These are phyloP conservation scores for Monosporascus cannonballus DNA, from an alignment of 2,329 filamentous ascomycete species.

Conservation along the genomic window DNA sequence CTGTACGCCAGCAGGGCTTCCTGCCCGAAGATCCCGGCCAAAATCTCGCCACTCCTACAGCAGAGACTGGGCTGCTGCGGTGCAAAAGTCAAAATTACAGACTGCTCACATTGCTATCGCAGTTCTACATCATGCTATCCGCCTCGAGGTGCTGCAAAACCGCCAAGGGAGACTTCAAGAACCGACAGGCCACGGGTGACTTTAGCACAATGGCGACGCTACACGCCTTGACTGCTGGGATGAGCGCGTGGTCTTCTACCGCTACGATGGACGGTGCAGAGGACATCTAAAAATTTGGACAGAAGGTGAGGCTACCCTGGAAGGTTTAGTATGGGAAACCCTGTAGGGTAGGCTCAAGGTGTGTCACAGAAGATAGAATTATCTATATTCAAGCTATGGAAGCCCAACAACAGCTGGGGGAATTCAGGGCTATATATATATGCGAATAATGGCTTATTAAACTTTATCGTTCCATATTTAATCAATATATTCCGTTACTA, in stretches of 20 bases:
- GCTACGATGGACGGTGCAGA: constrained; percentile 25
- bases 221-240: constrained; percentile 21
- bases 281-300: too few relatives aligned
- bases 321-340: too few relatives aligned
- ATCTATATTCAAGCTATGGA: too few relatives aligned
- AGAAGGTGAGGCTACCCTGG: too few relatives aligned
- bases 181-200: neutral
- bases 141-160: constrained; percentile 7
- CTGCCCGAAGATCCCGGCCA: neutral
- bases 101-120: constrained; percentile 19
- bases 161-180: neutral
- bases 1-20: constrained; percentile 17
- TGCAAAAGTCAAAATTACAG: constrained; percentile 24
- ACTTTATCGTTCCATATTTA: too few relatives aligned
- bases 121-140: constrained; percentile 21
- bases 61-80: constrained; percentile 13
- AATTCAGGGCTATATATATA: too few relatives aligned
- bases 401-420: too few relatives aligned
- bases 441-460: too few relatives aligned
- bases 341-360: too few relatives aligned
- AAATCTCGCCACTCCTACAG: constrained; percentile 2
- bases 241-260: constrained; percentile 22
- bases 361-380: too few relatives aligned
- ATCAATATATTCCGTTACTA: too few relatives aligned
- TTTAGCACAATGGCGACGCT: constrained; percentile 10